Evolutionary conservation across 148 eudicot species (phyloP).

Genomic region (Camellia sinensis): DNA sequence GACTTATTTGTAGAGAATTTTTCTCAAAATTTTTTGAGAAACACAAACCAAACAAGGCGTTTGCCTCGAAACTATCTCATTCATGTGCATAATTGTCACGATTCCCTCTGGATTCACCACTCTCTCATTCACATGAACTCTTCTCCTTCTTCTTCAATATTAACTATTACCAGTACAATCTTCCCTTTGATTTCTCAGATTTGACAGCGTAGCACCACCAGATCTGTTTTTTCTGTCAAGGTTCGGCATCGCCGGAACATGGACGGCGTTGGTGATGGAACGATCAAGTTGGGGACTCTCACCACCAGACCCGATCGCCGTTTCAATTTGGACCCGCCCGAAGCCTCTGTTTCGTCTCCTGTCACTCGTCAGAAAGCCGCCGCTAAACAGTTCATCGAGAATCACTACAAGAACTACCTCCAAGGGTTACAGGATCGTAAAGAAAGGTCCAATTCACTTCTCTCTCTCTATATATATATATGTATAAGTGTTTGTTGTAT

Average conservation of each 20-base stretch:
- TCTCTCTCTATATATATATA: not conserved
- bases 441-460: conserved; percentile 16
- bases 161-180: not conserved
- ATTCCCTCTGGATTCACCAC: not conserved
- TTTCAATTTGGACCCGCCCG: conserved; percentile 13
- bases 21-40: no score
- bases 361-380: conserved; percentile 28
- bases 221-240: conserved; percentile 7
- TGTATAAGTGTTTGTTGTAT: not conserved
- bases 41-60: no score
- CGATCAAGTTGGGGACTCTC: conserved; percentile 17
- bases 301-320: conserved; percentile 15
- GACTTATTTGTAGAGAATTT: no score
- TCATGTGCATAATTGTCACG: not conserved
- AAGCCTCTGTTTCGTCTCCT: conserved; percentile 22
- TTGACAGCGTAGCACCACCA: not conserved
- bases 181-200: not conserved
- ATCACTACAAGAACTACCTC: conserved; percentile 25
- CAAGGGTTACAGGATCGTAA: conserved; percentile 28
- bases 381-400: conserved; percentile 26
- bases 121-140: no score
- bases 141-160: not conserved
- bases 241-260: not conserved
- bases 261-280: conserved; percentile 24
- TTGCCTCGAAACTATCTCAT: not conserved